Percentiles rank a stretch among this genome's conserved stretches.
phyloP scores from a whole-genome alignment of 2,329 filamentous ascomycete species.

The Setomelanomma holmii region DNA sequence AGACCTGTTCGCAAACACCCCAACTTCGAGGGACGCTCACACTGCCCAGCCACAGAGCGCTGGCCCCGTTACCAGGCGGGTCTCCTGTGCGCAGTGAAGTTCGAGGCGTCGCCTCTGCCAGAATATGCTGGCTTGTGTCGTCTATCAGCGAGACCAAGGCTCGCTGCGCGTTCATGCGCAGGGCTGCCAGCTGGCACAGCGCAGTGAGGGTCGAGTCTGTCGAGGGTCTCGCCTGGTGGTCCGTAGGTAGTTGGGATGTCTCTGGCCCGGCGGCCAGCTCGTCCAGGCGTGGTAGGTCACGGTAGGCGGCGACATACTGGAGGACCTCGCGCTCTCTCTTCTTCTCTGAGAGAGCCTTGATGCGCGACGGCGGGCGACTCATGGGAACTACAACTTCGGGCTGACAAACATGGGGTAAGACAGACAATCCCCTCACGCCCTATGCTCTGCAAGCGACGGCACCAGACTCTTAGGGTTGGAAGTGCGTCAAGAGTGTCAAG shows the following conservation, averaged over 20 bases:
- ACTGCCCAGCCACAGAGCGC: conserved; percentile 37
- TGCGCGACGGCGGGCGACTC: background rate
- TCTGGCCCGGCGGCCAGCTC: conserved; percentile 8
- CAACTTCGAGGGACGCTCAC: conserved; percentile 37
- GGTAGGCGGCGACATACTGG: conserved; percentile 34
- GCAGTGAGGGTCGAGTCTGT: conserved; percentile 42
- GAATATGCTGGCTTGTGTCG: conserved; percentile 40
- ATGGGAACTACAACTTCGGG: background rate
- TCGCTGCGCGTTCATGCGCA: conserved; percentile 36
- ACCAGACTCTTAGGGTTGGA: background rate
- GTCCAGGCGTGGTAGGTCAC: conserved; percentile 28
- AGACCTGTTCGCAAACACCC: conserved; percentile 6
- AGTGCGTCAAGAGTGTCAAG: background rate
- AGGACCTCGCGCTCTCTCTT: conserved; percentile 38
- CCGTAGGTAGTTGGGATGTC: conserved; percentile 9
- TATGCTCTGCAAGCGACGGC: background rate
- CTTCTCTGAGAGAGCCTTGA: conserved; percentile 1
- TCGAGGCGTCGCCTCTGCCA: conserved; percentile 47
- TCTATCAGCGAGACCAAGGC: conserved; percentile 48
- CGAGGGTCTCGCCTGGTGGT: conserved; percentile 26
- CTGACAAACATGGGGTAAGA: background rate
- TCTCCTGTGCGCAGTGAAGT: conserved; percentile 27
- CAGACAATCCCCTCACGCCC: background rate
- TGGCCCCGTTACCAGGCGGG: conserved; percentile 8
- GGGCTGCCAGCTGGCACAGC: conserved; percentile 44